Conservation (phyloP, 1,284 basidiomycete species). For the Ustilago trichophora region DNA sequence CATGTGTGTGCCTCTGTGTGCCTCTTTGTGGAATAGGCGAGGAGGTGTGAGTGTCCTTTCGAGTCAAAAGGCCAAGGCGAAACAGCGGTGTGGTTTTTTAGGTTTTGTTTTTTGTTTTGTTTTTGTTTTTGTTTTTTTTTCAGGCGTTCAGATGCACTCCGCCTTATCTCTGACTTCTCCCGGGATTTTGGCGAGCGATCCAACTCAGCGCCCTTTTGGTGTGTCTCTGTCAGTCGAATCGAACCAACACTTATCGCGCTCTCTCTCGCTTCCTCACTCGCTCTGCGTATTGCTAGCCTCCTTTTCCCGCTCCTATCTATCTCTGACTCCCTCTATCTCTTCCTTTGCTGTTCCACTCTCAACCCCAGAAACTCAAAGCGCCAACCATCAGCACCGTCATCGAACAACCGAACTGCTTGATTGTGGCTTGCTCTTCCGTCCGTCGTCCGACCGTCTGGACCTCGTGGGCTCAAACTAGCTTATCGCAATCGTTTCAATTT, state of each 20-base stretch:
- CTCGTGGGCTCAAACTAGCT: not conserved
- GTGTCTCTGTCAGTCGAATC: not conserved
- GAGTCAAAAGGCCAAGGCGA: too few species aligned
- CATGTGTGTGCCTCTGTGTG: too few species aligned
- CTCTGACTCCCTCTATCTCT: not conserved
- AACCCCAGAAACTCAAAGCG: too few species aligned
- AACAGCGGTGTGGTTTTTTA: too few species aligned
- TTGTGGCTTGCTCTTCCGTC: conserved; percentile 1
- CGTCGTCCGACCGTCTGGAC: not conserved
- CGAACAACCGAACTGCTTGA: too few species aligned
- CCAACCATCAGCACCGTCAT: too few species aligned
- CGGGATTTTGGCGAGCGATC: not conserved
- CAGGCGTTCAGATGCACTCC: not conserved
- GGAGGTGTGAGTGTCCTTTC: too few species aligned
- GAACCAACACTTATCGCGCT: not conserved
- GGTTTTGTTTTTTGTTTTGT: too few species aligned
- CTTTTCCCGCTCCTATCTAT: not conserved
- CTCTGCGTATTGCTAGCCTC: not conserved
- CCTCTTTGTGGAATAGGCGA: too few species aligned
- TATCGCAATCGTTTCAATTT: conserved; percentile 3
- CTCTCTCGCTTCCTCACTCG: not conserved
- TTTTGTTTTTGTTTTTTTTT: not conserved
- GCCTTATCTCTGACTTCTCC: conserved; percentile 28
- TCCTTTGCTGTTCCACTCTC: too few species aligned
- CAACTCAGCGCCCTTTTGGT: not conserved